phyloP scores from a whole-genome alignment of 2,329 filamentous ascomycete species.

The Rutstroemia sp. region DNA sequence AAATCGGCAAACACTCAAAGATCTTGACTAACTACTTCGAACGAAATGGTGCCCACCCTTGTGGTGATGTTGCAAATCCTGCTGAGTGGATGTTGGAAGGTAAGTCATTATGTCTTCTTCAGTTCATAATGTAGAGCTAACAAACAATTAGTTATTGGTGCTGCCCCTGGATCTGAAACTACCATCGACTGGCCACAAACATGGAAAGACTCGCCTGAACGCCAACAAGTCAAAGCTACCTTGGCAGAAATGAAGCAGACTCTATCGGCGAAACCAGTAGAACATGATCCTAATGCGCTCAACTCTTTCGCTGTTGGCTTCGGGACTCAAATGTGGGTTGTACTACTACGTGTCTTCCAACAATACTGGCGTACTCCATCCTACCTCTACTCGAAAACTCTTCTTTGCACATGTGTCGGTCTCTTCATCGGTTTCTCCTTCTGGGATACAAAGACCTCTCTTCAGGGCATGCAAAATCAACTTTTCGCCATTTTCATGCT shows the following conservation, averaged over 20 bases:
- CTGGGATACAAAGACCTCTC: conserved; percentile 50
- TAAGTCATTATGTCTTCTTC: not conserved
- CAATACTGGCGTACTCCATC: conserved; percentile 61
- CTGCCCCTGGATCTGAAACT: conserved; percentile 53
- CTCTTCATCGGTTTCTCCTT: conserved; percentile 67
- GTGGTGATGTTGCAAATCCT: conserved; percentile 64
- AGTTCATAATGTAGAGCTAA: conserved; percentile 9
- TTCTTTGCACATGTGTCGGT: conserved; percentile 31
- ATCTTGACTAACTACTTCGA: conserved; percentile 70
- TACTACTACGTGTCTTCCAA: conserved; percentile 53
- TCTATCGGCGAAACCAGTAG: conserved; percentile 27
- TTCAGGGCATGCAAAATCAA: conserved; percentile 60
- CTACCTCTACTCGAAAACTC: conserved; percentile 38
- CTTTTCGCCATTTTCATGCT: conserved; percentile 75
- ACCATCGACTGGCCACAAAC: conserved; percentile 56
- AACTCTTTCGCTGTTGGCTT: conserved; percentile 59
- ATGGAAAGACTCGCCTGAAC: conserved; percentile 49
- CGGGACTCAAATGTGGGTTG: conserved; percentile 44
- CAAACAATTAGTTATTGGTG: conserved; percentile 41
- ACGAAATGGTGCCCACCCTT: conserved; percentile 57
- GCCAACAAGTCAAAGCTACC: conserved; percentile 33
- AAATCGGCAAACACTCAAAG: conserved; percentile 64
- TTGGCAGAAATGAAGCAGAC: conserved; percentile 45
- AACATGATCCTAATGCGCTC: conserved; percentile 22
- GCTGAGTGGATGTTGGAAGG: conserved; percentile 71